Evolutionary conservation across 345 rosid genomes (phyloP).

Genomic region (Litchi chinensis): DNA sequence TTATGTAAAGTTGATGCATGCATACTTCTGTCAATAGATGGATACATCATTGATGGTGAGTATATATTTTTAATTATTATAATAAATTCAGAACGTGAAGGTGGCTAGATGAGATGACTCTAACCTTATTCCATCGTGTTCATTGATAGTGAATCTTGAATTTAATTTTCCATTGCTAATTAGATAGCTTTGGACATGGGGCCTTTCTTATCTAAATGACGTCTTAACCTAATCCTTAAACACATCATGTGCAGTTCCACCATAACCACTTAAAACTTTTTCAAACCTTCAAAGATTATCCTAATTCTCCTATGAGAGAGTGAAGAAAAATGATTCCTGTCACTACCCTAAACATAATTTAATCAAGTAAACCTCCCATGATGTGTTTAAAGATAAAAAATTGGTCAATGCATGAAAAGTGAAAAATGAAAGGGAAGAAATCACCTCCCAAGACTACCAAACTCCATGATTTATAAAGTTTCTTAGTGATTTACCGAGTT

Average conservation of each 20-base stretch:
- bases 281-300: neutral
- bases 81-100: too few species aligned
- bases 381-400: neutral
- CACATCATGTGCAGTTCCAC: too few species aligned
- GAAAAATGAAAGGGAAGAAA: conserved; percentile 1
- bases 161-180: neutral
- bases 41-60: too few species aligned
- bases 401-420: neutral
- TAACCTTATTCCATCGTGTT: too few species aligned
- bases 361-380: conserved; percentile 3
- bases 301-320: neutral
- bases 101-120: too few species aligned
- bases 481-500: neutral
- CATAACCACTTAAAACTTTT: neutral
- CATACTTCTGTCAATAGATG: too few species aligned
- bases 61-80: too few species aligned
- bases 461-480: neutral
- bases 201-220: neutral
- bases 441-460: conserved; percentile 17
- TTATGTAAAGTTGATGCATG: too few species aligned
- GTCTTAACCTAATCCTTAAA: neutral
- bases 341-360: conserved; percentile 5
- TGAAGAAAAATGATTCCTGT: conserved; percentile 25
- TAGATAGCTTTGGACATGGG: neutral
- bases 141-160: neutral